Conservation (phyloP, 257 asterid genomes). For the Asclepias syriaca region DNA sequence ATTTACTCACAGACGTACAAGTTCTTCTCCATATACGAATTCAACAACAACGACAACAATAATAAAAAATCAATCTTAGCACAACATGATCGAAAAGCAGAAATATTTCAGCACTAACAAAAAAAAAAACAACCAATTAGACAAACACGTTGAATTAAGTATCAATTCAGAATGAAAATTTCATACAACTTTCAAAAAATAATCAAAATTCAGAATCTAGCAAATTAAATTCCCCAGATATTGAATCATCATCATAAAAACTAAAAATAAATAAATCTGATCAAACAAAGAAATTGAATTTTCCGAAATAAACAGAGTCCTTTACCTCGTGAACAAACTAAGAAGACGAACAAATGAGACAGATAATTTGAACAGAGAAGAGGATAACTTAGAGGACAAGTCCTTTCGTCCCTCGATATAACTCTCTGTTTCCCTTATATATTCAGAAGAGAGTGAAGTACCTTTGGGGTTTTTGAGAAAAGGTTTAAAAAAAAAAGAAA, state of each 20-base stretch:
- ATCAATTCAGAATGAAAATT: not conserved
- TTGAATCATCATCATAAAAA: too few relatives aligned
- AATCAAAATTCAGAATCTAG: not conserved
- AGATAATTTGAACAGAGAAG: not conserved
- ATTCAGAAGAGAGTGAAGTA: too few relatives aligned
- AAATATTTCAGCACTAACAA: not conserved
- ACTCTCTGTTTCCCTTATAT: not conserved
- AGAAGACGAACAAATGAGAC: not conserved
- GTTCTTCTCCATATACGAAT: not conserved
- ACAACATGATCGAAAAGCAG: not conserved
- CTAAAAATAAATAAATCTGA: too few relatives aligned
- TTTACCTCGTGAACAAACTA: not conserved
- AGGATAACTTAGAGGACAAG: conserved; percentile 2
- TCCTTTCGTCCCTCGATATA: not conserved
- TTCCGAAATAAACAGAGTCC: too few relatives aligned
- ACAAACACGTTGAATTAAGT: not conserved
- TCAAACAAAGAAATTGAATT: too few relatives aligned
- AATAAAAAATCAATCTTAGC: not conserved
- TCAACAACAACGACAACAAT: too few relatives aligned
- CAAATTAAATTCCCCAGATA: not conserved
- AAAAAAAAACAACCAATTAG: not conserved
- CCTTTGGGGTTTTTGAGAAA: too few relatives aligned
- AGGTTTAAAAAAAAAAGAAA: too few relatives aligned
- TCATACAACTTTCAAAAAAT: not conserved
- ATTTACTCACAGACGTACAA: not conserved